Evolutionary conservation across 2,329 filamentous ascomycete genomes (phyloP).

Genomic region (Phaeomoniella chlamydospora): DNA sequence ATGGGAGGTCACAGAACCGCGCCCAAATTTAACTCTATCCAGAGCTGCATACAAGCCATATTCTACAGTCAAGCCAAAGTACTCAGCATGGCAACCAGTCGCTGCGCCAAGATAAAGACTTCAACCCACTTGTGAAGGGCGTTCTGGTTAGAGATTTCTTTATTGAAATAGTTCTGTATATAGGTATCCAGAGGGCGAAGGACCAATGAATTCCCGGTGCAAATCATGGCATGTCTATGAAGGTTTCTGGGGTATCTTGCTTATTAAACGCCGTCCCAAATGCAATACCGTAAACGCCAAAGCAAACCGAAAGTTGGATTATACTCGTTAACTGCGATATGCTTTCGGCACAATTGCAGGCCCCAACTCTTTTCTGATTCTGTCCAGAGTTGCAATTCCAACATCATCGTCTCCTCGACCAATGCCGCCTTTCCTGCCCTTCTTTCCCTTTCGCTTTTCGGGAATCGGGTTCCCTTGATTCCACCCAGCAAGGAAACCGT

Average conservation of each 20-base stretch:
- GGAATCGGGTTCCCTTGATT: conserved; percentile 21
- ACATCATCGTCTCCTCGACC: conserved; percentile 71
- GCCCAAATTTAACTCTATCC: conserved; percentile 60
- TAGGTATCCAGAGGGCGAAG: no score
- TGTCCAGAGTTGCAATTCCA: conserved; percentile 79
- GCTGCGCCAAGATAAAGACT: conserved; percentile 14
- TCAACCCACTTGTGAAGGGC: conserved; percentile 1
- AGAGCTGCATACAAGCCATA: conserved; percentile 82
- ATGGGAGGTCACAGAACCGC: conserved; percentile 64
- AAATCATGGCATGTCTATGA: no score
- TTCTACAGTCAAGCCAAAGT: conserved; percentile 45
- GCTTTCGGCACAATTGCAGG: conserved; percentile 38
- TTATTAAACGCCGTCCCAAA: conserved; percentile 4
- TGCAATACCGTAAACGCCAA: conserved; percentile 3
- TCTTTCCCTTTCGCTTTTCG: conserved; percentile 27
- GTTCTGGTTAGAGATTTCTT: no score
- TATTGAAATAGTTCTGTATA: no score
- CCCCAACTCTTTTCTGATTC: conserved; percentile 68
- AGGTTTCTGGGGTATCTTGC: no score
- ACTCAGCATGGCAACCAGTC: conserved; percentile 17
- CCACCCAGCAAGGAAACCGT: conserved; percentile 69
- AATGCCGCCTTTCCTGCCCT: conserved; percentile 39
- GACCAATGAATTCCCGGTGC: no score
- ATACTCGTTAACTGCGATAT: no score
- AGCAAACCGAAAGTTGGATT: conserved; percentile 6